Percentiles rank a stretch among this genome's conserved stretches.
These are phyloP conservation scores for Septoria petroselini DNA, from an alignment of 2,329 filamentous ascomycete species.

Conservation along the genomic window DNA sequence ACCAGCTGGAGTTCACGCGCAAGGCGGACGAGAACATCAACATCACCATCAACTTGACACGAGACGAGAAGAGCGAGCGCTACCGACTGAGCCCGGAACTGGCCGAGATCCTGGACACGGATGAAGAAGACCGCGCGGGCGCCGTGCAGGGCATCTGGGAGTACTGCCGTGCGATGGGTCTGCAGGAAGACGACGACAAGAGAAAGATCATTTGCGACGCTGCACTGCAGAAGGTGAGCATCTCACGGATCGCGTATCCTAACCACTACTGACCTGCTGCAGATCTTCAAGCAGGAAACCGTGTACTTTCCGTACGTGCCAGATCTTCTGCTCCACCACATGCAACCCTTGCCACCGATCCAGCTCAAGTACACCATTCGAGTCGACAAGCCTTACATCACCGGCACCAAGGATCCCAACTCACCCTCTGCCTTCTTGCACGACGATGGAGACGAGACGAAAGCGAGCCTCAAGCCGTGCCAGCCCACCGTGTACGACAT, in stretches of 20 bases:
- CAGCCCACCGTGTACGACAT: slow-evolving; percentile 86
- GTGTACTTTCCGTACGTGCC: slow-evolving; percentile 84
- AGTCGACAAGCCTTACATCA: slow-evolving; percentile 62
- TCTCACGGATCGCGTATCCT: not conserved
- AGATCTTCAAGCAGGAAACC: slow-evolving; percentile 69
- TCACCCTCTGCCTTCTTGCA: slow-evolving; percentile 41
- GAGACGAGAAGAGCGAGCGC: slow-evolving; percentile 82
- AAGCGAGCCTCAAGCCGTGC: slow-evolving; percentile 44
- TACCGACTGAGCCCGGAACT: slow-evolving; percentile 76
- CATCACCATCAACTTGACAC: slow-evolving; percentile 78
- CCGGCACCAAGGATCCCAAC: slow-evolving; percentile 64
- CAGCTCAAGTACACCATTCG: slow-evolving; percentile 89
- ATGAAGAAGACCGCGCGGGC: slow-evolving; percentile 81
- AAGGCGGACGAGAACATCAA: slow-evolving; percentile 91
- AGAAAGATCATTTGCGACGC: slow-evolving; percentile 89
- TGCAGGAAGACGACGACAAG: slow-evolving; percentile 95
- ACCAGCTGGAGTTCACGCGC: slow-evolving; percentile 86
- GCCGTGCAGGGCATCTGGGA: slow-evolving; percentile 93
- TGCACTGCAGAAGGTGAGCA: slow-evolving; percentile 67
- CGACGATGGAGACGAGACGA: slow-evolving; percentile 32
- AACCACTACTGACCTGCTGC: slow-evolving; percentile 17
- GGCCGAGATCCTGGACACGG: slow-evolving; percentile 78
- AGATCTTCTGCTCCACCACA: slow-evolving; percentile 68
- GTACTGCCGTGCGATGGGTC: slow-evolving; percentile 78
- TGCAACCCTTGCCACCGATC: slow-evolving; percentile 75